Percentiles rank a stretch among this genome's conserved stretches.
Evolutionary conservation across 148 eudicot genomes (phyloP).

Genomic region (Drosera capensis): DNA sequence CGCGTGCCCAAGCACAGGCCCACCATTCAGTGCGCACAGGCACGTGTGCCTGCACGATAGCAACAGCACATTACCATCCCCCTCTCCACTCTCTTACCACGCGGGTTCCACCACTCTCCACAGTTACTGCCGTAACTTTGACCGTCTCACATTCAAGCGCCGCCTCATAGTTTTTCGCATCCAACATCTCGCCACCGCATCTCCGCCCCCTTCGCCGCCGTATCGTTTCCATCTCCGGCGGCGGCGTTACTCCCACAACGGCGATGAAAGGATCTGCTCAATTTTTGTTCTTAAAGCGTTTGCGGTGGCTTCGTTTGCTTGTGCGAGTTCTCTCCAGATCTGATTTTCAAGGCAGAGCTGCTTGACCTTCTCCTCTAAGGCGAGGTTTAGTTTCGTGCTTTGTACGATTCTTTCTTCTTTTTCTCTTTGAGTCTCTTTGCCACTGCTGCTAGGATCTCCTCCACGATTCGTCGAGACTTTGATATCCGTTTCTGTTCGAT

Average conservation of each 20-base stretch:
- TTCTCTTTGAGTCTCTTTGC: slow-evolving; percentile 28
- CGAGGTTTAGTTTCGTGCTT: slow-evolving; percentile 40
- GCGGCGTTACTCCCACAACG: slow-evolving; percentile 56
- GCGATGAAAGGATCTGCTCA: slow-evolving; percentile 39
- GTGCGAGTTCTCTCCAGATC: slow-evolving; percentile 74
- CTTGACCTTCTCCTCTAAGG: slow-evolving; percentile 46
- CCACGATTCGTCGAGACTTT: slow-evolving; percentile 24
- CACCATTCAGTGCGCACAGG: no score
- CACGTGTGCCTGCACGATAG: slow-evolving; percentile 87
- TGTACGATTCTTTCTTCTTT: slow-evolving; percentile 45
- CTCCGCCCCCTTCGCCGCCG: slow-evolving; percentile 6
- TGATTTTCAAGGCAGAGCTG: slow-evolving; percentile 54
- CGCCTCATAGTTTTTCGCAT: background rate
- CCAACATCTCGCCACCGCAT: background rate
- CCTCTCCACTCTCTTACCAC: slow-evolving; percentile 48
- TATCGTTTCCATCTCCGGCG: slow-evolving; percentile 4
- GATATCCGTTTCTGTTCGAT: slow-evolving; percentile 36
- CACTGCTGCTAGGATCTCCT: slow-evolving; percentile 30
- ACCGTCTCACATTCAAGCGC: slow-evolving; percentile 8
- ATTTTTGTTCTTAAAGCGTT: slow-evolving; percentile 41
- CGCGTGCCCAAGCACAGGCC: slow-evolving; percentile 49
- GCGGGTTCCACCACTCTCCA: no score
- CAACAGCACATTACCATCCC: slow-evolving; percentile 49
- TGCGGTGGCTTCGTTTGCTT: slow-evolving; percentile 73
- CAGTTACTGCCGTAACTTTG: slow-evolving; percentile 3